These are phyloP conservation scores for Pseudocercospora fijiensis DNA, from an alignment of 2,329 filamentous ascomycete genomes.

Conservation along the genomic window DNA sequence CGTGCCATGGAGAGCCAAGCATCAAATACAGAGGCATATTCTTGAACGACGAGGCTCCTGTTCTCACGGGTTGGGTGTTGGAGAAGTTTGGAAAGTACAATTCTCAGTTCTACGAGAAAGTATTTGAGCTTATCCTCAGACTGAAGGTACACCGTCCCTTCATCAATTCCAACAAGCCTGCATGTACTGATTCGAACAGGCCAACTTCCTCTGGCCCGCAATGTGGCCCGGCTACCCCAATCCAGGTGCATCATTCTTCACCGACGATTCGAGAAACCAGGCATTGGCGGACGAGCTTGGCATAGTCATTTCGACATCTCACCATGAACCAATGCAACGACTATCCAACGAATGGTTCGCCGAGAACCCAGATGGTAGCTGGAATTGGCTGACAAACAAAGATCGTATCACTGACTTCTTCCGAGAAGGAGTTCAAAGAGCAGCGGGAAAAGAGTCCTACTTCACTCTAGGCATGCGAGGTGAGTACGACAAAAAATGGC, in stretches of 20 bases:
- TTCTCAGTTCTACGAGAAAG: slow-evolving; percentile 64
- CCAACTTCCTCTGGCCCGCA: slow-evolving; percentile 61
- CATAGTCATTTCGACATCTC: slow-evolving; percentile 69
- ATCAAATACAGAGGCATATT: slow-evolving; percentile 70
- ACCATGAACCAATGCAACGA: slow-evolving; percentile 70
- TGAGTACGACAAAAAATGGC: slow-evolving; percentile 55
- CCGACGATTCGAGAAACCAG: slow-evolving; percentile 68
- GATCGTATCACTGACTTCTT: slow-evolving; percentile 68
- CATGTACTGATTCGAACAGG: background rate
- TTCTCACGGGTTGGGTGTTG: slow-evolving; percentile 50
- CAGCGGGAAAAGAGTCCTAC: slow-evolving; percentile 64
- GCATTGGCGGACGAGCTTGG: slow-evolving; percentile 71
- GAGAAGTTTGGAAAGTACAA: slow-evolving; percentile 17
- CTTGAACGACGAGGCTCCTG: slow-evolving; percentile 69
- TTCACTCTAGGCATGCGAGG: slow-evolving; percentile 70
- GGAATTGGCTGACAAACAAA: slow-evolving; percentile 71
- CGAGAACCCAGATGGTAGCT: slow-evolving; percentile 52
- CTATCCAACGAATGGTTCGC: slow-evolving; percentile 55
- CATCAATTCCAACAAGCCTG: background rate
- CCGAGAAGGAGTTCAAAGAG: slow-evolving; percentile 62
- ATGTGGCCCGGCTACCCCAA: slow-evolving; percentile 63
- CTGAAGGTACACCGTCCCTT: slow-evolving; percentile 64
- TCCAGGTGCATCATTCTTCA: slow-evolving; percentile 52
- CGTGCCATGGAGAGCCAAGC: slow-evolving; percentile 59
- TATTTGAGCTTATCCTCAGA: slow-evolving; percentile 70